Percentiles rank a stretch among this genome's conserved stretches.
These are phyloP conservation scores for Wickerhamia fluorescens DNA, from an alignment of 805 yeast genomes.

Conservation along the genomic window DNA sequence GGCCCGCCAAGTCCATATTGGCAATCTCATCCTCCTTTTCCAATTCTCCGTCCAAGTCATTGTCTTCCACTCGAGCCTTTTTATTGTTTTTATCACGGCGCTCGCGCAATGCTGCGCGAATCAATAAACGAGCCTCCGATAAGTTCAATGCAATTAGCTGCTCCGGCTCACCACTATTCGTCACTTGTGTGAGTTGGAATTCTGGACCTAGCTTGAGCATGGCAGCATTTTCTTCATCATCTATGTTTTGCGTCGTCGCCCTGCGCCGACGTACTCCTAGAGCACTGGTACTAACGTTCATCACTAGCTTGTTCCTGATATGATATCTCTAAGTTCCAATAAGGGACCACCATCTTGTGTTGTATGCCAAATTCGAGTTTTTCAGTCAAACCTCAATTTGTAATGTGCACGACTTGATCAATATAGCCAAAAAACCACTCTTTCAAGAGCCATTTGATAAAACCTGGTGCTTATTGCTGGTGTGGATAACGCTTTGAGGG, in stretches of 20 bases:
- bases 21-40: constrained; percentile 40
- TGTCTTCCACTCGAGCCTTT: constrained; percentile 17
- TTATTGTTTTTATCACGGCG: constrained; percentile 34
- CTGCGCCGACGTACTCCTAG: constrained; percentile 76
- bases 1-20: constrained; percentile 48
- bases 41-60: constrained; percentile 29
- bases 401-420: no score
- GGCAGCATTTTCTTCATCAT: constrained; percentile 91
- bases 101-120: constrained; percentile 83
- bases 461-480: no score
- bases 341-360: no score
- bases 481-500: no score
- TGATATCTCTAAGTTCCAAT: no score
- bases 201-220: constrained; percentile 86
- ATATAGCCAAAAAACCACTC: no score
- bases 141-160: constrained; percentile 79
- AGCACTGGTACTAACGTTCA: constrained; percentile 89
- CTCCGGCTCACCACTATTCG: constrained; percentile 72
- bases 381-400: no score
- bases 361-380: no score
- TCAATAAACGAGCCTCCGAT: constrained; percentile 83
- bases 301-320: no score
- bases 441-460: no score
- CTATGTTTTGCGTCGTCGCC: constrained; percentile 49
- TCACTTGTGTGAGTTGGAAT: constrained; percentile 72